Evolutionary conservation across 2,329 filamentous ascomycete species (phyloP).

Genomic region (Cylindrodendrum hubeiense): DNA sequence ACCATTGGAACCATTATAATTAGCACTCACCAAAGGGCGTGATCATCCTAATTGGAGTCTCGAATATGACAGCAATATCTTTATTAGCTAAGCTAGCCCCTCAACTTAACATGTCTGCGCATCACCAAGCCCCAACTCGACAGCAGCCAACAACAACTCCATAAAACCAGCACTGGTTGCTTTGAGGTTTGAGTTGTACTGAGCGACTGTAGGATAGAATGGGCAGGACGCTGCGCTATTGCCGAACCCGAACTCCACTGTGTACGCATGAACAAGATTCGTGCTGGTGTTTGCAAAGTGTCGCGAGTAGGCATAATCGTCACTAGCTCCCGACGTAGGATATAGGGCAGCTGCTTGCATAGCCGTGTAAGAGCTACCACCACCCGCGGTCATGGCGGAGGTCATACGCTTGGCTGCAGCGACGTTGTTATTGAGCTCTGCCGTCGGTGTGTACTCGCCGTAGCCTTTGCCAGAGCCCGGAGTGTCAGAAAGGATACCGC

Average conservation of each 20-base stretch:
- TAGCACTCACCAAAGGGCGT: too few species aligned
- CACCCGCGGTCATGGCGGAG: constrained; percentile 39
- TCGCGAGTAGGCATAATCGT: constrained; percentile 53
- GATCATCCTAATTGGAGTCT: too few species aligned
- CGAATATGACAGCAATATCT: too few species aligned
- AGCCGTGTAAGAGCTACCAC: constrained; percentile 51
- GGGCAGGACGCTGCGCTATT: constrained; percentile 38
- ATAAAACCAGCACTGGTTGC: constrained; percentile 57
- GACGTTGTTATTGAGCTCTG: constrained; percentile 47
- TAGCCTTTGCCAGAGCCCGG: constrained; percentile 48
- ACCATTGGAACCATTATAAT: too few species aligned
- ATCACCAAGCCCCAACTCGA: constrained; percentile 25
- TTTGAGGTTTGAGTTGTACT: constrained; percentile 54
- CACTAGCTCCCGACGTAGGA: constrained; percentile 56
- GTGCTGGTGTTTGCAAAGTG: constrained; percentile 22
- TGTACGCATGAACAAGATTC: constrained; percentile 43
- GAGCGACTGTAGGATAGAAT: constrained; percentile 56
- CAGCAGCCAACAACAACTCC: constrained; percentile 51
- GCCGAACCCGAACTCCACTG: constrained; percentile 55
- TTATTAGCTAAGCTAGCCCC: too few species aligned
- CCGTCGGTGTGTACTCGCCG: constrained; percentile 53
- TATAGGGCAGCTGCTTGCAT: constrained; percentile 56
- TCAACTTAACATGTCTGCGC: constrained; percentile 1
- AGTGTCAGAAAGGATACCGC: constrained; percentile 57
- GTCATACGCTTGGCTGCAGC: constrained; percentile 49